Percentiles rank a stretch among this genome's conserved stretches.
phyloP scores from a whole-genome alignment of 2,329 filamentous ascomycete species.

The Colletotrichum noveboracense region DNA sequence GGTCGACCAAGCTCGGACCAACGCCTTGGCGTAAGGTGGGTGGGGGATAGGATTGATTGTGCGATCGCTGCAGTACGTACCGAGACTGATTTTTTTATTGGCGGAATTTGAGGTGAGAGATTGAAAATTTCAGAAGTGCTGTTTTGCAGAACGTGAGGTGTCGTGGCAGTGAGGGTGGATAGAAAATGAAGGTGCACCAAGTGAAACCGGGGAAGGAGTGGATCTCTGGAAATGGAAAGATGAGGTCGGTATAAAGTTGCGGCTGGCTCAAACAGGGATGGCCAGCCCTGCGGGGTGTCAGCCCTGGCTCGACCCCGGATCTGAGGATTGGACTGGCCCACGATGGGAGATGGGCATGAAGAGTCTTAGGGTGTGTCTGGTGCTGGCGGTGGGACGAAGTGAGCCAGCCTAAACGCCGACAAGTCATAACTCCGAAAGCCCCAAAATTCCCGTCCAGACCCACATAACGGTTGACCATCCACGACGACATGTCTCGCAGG shows the following conservation, averaged over 20 bases:
- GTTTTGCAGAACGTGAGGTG: too few relatives aligned
- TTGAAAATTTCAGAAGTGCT: not conserved
- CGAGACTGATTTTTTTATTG: not conserved
- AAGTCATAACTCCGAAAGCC: not conserved
- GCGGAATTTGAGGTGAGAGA: not conserved
- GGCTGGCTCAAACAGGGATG: too few relatives aligned
- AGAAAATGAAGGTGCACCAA: not conserved
- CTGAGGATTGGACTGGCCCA: too few relatives aligned
- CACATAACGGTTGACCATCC: not conserved
- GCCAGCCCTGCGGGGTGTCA: too few relatives aligned
- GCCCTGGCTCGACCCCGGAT: too few relatives aligned
- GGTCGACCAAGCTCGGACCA: not conserved
- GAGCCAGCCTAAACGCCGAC: not conserved
- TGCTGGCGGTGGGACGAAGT: too few relatives aligned
- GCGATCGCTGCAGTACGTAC: not conserved
- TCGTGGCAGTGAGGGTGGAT: too few relatives aligned
- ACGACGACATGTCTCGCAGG: not conserved
- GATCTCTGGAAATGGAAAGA: not conserved
- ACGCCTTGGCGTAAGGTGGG: fast-evolving
- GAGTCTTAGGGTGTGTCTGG: too few relatives aligned
- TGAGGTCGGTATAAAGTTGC: too few relatives aligned
- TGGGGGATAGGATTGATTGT: not conserved
- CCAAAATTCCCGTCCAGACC: not conserved
- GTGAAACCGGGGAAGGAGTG: not conserved
- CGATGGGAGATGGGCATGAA: too few relatives aligned